These are phyloP conservation scores for Hansenula sp. DNA, from an alignment of 1,139 yeast genomes.

Conservation along the genomic window DNA sequence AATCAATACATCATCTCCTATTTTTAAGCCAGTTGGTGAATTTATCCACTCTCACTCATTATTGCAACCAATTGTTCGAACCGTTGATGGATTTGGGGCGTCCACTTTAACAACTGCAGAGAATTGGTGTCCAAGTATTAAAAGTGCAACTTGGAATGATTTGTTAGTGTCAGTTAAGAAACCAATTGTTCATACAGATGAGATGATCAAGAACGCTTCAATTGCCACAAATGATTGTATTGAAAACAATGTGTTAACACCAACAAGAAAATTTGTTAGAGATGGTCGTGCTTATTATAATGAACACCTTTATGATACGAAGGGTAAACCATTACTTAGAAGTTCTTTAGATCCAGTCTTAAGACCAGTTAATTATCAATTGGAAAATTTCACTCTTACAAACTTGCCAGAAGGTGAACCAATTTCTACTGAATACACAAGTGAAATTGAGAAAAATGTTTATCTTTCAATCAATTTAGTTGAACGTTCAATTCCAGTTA, in stretches of 20 bases:
- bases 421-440: constrained; percentile 40
- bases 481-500: constrained; percentile 25
- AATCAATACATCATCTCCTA: constrained; percentile 39
- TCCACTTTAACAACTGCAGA: constrained; percentile 28
- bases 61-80: constrained; percentile 29
- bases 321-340: constrained; percentile 59
- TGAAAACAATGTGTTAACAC: constrained; percentile 33
- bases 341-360: constrained; percentile 60
- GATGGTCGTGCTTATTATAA: constrained; percentile 39
- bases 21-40: constrained; percentile 28
- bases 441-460: constrained; percentile 48
- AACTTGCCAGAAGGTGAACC: constrained; percentile 45
- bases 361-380: constrained; percentile 51
- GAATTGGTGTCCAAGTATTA: constrained; percentile 27
- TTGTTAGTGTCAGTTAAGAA: constrained; percentile 24
- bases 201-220: constrained; percentile 26
- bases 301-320: constrained; percentile 41
- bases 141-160: constrained; percentile 27
- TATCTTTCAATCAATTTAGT: constrained; percentile 39
- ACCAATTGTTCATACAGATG: constrained; percentile 24
- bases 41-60: constrained; percentile 25
- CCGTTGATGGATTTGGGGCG: constrained; percentile 30
- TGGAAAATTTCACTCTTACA: constrained; percentile 41
- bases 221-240: constrained; percentile 20
- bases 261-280: constrained; percentile 36